Percentiles rank a stretch among this genome's conserved stretches.
These are phyloP conservation scores for Saprolegnia parasitica DNA, from an alignment of 352 stramenopile species.

Conservation along the genomic window DNA sequence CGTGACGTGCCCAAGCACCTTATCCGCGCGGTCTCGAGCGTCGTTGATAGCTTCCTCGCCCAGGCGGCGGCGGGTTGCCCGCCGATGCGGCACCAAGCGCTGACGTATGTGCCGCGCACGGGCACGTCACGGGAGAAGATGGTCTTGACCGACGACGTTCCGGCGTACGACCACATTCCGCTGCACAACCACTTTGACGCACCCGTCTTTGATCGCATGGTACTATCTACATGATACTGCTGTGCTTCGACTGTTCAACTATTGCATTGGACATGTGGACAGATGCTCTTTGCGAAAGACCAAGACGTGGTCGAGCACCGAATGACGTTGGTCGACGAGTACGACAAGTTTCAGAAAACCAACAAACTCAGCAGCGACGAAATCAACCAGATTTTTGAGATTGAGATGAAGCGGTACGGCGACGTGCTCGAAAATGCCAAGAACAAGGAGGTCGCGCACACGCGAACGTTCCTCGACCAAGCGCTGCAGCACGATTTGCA, in stretches of 20 bases:
- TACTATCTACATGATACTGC: slow-evolving; percentile 3
- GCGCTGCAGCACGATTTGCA: slow-evolving; percentile 55
- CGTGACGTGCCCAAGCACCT: slow-evolving; percentile 48
- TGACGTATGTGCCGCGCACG: slow-evolving; percentile 41
- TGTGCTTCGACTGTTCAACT: neutral
- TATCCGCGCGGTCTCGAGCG: slow-evolving; percentile 44
- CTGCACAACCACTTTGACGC: slow-evolving; percentile 69
- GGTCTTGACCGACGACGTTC: slow-evolving; percentile 51
- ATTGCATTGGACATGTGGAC: no score
- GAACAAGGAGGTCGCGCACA: slow-evolving; percentile 37
- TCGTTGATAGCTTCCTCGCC: slow-evolving; percentile 50
- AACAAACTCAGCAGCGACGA: slow-evolving; percentile 46
- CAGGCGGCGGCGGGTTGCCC: slow-evolving; percentile 32
- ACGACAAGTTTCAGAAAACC: slow-evolving; percentile 43
- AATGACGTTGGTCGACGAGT: slow-evolving; percentile 45
- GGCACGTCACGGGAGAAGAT: slow-evolving; percentile 46
- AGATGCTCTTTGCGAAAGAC: slow-evolving; percentile 59
- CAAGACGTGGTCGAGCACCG: slow-evolving; percentile 53
- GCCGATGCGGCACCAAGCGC: slow-evolving; percentile 42
- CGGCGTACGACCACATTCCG: slow-evolving; percentile 50
- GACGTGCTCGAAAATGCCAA: slow-evolving; percentile 43
- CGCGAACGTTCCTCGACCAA: slow-evolving; percentile 45
- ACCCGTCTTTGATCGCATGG: slow-evolving; percentile 58
- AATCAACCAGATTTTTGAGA: slow-evolving; percentile 47
- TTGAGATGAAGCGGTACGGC: slow-evolving; percentile 36